Evolutionary conservation across 192 early-diverging fungal genomes (phyloP).

Genomic region (Pilobolus umbonatus): DNA sequence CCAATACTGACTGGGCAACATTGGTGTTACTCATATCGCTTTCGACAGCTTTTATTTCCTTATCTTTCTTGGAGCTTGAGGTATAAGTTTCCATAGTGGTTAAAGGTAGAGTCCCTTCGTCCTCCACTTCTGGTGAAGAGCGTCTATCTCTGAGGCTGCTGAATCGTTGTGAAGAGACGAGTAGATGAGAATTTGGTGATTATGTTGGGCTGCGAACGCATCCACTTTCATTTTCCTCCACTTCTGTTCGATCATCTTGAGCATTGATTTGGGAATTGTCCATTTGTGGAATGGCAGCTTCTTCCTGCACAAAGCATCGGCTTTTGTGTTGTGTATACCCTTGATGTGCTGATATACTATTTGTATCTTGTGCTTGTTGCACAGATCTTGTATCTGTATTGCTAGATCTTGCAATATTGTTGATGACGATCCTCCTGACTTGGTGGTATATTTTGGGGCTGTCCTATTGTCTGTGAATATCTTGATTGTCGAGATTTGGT

Average conservation of each 20-base stretch:
- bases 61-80: not conserved
- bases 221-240: not conserved
- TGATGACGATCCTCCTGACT: conserved; percentile 6
- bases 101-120: conserved; percentile 5
- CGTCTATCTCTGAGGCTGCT: not conserved
- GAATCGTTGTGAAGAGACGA: not conserved
- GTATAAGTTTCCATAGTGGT: conserved; percentile 7
- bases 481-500: not conserved
- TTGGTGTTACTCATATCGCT: not conserved
- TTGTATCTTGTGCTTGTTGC: not conserved
- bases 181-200: conserved; percentile 2
- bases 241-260: not conserved
- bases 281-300: not conserved
- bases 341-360: not conserved
- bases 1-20: conserved; percentile 6
- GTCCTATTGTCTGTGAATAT: conserved; percentile 12
- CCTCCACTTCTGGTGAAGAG: conserved; percentile 13
- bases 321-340: not conserved
- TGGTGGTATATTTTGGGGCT: not conserved
- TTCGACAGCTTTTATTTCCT: not conserved
- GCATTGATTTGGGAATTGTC: not conserved
- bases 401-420: not conserved
- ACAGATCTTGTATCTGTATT: conserved; percentile 4
- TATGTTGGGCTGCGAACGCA: conserved; percentile 3
- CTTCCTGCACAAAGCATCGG: not conserved